phyloP scores from a whole-genome alignment of 1,284 basidiomycete species.

The Takashimella tepidaria region DNA sequence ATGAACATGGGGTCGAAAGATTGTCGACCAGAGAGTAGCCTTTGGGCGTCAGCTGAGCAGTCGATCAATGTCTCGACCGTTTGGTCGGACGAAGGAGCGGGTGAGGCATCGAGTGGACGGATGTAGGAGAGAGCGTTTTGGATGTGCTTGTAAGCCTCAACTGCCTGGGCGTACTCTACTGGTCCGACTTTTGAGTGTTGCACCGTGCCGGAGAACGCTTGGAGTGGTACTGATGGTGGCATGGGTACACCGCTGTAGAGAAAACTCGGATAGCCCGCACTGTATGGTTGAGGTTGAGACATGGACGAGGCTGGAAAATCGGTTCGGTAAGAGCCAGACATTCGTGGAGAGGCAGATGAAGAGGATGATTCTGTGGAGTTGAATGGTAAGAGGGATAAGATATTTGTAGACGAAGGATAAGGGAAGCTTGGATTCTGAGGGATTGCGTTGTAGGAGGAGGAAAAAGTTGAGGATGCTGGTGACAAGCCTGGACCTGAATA shows the following conservation, averaged over 20 bases:
- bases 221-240: background rate
- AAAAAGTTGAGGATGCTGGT: constrained; percentile 2
- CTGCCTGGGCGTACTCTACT: constrained; percentile 30
- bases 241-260: constrained; percentile 1
- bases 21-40: constrained; percentile 21
- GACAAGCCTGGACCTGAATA: background rate
- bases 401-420: background rate
- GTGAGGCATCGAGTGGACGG: constrained; percentile 11
- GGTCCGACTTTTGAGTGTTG: constrained; percentile 11
- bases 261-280: constrained; percentile 16
- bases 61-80: constrained; percentile 26
- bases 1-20: background rate
- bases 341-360: background rate
- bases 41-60: constrained; percentile 23
- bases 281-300: constrained; percentile 11
- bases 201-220: background rate
- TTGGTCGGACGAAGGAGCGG: constrained; percentile 9
- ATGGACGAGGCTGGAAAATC: background rate
- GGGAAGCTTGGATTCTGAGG: background rate
- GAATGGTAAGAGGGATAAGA: background rate
- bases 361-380: background rate
- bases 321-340: background rate
- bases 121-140: constrained; percentile 24
- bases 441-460: background rate
- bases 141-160: constrained; percentile 24